These are phyloP conservation scores for Rhypophila decipiens DNA, from an alignment of 495 filamentous ascomycete species.

Conservation along the genomic window DNA sequence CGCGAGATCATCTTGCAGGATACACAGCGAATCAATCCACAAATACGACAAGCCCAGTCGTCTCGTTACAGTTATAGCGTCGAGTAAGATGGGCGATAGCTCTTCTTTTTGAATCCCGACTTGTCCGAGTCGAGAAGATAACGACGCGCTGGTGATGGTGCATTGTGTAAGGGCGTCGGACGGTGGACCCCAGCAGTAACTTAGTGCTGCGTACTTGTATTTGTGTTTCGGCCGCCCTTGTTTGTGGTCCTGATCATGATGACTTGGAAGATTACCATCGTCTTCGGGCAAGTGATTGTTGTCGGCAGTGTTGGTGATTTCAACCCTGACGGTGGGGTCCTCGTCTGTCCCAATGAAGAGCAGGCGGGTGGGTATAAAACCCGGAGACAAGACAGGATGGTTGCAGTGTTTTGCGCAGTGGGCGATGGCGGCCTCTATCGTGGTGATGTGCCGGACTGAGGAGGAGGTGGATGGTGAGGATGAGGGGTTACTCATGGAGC, in stretches of 20 bases:
- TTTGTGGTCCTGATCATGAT: too few species aligned
- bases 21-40: constrained; percentile 5
- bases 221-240: too few species aligned
- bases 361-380: background rate
- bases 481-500: too few species aligned
- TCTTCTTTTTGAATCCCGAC: background rate
- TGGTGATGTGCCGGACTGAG: background rate
- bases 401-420: background rate
- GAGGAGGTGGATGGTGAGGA: too few species aligned
- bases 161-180: background rate
- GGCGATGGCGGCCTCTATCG: background rate
- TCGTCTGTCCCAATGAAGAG: background rate
- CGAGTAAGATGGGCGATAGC: background rate
- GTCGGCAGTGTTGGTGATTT: too few species aligned
- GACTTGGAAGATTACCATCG: too few species aligned
- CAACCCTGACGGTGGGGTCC: background rate
- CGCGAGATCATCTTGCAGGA: constrained; percentile 5
- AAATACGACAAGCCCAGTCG: constrained; percentile 1
- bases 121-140: background rate
- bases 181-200: background rate
- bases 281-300: too few species aligned
- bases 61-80: background rate
- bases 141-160: background rate
- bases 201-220: background rate
- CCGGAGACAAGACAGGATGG: background rate